A percentile compares a stretch with the other conserved stretches of the same genome.
Conservation (phyloP, 2,329 filamentous ascomycete genomes). For the Cladophialophora immunda region DNA sequence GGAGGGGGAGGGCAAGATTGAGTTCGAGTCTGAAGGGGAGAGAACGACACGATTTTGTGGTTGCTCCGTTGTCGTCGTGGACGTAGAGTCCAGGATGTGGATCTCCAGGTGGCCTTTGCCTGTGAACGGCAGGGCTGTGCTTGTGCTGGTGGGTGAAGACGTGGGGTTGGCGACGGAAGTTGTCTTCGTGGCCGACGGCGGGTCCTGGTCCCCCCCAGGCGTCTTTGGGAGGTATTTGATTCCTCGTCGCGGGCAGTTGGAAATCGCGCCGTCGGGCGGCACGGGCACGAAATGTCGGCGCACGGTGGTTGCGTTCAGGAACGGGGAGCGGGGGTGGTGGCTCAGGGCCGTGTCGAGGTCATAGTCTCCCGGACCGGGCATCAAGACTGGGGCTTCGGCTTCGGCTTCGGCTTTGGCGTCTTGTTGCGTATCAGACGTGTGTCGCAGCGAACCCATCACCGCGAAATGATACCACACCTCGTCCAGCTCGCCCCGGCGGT, state of each 20-base stretch:
- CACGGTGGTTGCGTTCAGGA: constrained; percentile 60
- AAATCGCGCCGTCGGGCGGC: constrained; percentile 61
- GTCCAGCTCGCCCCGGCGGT: constrained; percentile 56
- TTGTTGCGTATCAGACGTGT: background rate
- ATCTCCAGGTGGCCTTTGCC: constrained; percentile 70
- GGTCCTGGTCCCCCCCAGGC: constrained; percentile 32
- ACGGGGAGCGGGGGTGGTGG: constrained; percentile 31
- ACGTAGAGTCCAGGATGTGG: constrained; percentile 21
- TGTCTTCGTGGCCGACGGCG: constrained; percentile 41
- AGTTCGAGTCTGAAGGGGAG: background rate
- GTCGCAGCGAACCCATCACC: constrained; percentile 56
- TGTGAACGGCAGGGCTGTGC: constrained; percentile 56
- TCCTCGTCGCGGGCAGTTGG: constrained; percentile 68
- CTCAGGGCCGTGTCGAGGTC: background rate
- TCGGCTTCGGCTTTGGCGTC: constrained; percentile 37
- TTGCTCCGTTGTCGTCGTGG: background rate
- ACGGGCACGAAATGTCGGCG: constrained; percentile 51
- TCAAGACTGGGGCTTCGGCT: background rate
- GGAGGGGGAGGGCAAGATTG: constrained; percentile 45
- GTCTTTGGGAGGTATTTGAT: constrained; percentile 73
- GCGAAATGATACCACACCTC: constrained; percentile 73
- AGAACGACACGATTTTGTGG: too few relatives aligned
- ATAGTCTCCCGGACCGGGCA: background rate
- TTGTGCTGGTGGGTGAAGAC: constrained; percentile 42
- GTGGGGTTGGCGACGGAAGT: constrained; percentile 46